Base-by-base conservation (phyloP, 1,139 yeast genomes). In the Debaryomyces nepalensis region DNA sequence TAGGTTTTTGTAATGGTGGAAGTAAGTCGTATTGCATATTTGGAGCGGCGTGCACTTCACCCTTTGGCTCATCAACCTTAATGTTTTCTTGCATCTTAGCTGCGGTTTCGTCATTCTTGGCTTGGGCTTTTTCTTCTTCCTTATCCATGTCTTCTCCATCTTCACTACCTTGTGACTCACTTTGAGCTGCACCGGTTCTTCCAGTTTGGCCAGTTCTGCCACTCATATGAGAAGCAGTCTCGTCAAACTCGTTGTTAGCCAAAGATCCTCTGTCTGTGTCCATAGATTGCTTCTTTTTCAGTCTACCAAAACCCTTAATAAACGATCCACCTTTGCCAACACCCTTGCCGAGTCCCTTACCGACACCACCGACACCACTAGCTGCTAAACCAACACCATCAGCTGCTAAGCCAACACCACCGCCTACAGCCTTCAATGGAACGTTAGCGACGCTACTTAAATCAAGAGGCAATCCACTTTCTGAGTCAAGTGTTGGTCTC, bases 401-500 rank as follows among this genome's bases (percentile, higher is more conserved):
- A 8, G 54, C 57, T 10, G 62, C 75, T 22, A 61, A 60, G 16
- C 63, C 72, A 23, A 73, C 78, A 20, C 72, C 67, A 5, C 63
- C 66, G 3, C 72, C 75, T 24, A 63, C 79, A 10, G 74, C 72
- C 54, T 76, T 75, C 53, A 75, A 53, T 26, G 84, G 79, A 21
- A 66, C 74, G 27, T 72, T 76, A 5, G 77, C 63, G 22, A 78
- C 64, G 10, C 64, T 62, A 20, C 67, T 63, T 38, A 77, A 52
- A 37, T 66, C 70, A 36, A 69, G 52, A 26, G 75, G 75, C 46
- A 72, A 65, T 20, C 77, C 76, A 37, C 68, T 60, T 12, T 64
- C 63, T 11, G 64, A 48, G 23, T 69, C 72, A 42, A 84, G 63
- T 40, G 68, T 64, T 16, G 91, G 89, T 59, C 85, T 79, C 34